These are phyloP conservation scores for Fusarium globosum DNA, from an alignment of 2,329 filamentous ascomycete species.

Conservation along the genomic window DNA sequence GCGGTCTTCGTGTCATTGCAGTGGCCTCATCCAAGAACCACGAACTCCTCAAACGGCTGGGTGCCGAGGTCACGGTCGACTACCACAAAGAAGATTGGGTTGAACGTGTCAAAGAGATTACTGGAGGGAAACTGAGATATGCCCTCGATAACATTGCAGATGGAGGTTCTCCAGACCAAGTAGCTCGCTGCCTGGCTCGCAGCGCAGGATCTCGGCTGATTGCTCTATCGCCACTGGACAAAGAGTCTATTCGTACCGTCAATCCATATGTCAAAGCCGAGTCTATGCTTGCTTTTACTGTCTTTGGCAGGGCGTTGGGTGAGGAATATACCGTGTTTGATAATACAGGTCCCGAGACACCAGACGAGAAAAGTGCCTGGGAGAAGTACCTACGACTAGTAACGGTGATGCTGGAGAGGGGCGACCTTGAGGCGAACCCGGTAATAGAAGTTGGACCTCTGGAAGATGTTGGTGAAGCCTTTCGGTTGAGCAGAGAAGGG, in stretches of 20 bases:
- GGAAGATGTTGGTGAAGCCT: not conserved
- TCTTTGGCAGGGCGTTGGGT: not conserved
- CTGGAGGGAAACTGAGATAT: not conserved
- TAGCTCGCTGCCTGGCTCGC: fast-evolving
- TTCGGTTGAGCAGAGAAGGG: slow-evolving; percentile 9
- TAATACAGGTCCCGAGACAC: not conserved
- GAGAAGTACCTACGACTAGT: not conserved
- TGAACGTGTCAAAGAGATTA: not conserved
- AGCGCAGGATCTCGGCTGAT: not conserved
- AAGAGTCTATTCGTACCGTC: not conserved
- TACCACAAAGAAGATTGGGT: slow-evolving; percentile 4
- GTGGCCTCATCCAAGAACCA: slow-evolving; percentile 8
- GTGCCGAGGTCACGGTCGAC: not conserved
- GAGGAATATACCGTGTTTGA: slow-evolving; percentile 1
- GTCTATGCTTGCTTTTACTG: slow-evolving; percentile 6
- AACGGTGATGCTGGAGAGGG: not conserved
- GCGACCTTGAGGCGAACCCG: not conserved
- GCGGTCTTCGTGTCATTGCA: not conserved
- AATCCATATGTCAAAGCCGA: not conserved
- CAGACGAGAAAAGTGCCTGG: not conserved
- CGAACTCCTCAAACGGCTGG: not conserved
- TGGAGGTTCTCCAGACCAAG: not conserved
- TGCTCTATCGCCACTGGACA: not conserved
- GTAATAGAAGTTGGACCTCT: not conserved
- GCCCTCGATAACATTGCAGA: slow-evolving; percentile 8